A percentile compares a stretch with the other conserved stretches of the same genome.
Evolutionary conservation across 2,329 filamentous ascomycete genomes (phyloP).

Genomic region (Scolecobasidium constrictum): DNA sequence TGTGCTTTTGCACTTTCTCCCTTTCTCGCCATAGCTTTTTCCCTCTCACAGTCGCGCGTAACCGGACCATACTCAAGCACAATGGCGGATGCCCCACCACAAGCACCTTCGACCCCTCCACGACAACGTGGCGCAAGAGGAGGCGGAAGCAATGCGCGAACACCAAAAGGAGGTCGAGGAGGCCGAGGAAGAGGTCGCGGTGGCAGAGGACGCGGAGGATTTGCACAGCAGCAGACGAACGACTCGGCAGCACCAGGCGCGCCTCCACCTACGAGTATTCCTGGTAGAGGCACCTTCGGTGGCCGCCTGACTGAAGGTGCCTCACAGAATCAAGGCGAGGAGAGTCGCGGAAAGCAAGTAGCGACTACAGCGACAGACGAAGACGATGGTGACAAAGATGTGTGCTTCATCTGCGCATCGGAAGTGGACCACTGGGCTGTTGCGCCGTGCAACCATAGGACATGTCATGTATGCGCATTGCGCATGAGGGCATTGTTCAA

Average conservation of each 20-base stretch:
- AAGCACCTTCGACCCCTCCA: not conserved
- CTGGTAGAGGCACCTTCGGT: conserved; percentile 31
- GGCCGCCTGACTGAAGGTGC: conserved; percentile 37
- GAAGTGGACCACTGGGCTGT: conserved; percentile 78
- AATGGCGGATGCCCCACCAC: too few relatives aligned
- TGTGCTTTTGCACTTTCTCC: too few relatives aligned
- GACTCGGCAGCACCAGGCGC: not conserved
- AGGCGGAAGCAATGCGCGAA: not conserved
- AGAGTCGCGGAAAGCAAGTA: conserved; percentile 18
- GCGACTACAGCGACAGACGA: conserved; percentile 23
- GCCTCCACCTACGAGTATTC: conserved; percentile 24
- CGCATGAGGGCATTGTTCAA: conserved; percentile 91
- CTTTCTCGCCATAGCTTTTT: too few relatives aligned
- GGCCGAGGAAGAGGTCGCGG: conserved; percentile 21
- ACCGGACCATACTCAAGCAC: too few relatives aligned
- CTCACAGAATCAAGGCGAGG: conserved; percentile 16
- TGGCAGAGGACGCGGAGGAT: conserved; percentile 11
- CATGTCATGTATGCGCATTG: conserved; percentile 91
- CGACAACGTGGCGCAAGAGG: conserved; percentile 4
- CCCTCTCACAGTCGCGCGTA: too few relatives aligned
- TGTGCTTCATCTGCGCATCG: conserved; percentile 97
- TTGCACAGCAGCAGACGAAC: conserved; percentile 9
- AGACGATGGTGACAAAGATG: conserved; percentile 57
- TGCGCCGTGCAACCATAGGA: conserved; percentile 89
- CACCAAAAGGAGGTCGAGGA: conserved; percentile 15